Base-by-base conservation (phyloP, 169 alveolate species). In the Plasmodium coatneyi region DNA sequence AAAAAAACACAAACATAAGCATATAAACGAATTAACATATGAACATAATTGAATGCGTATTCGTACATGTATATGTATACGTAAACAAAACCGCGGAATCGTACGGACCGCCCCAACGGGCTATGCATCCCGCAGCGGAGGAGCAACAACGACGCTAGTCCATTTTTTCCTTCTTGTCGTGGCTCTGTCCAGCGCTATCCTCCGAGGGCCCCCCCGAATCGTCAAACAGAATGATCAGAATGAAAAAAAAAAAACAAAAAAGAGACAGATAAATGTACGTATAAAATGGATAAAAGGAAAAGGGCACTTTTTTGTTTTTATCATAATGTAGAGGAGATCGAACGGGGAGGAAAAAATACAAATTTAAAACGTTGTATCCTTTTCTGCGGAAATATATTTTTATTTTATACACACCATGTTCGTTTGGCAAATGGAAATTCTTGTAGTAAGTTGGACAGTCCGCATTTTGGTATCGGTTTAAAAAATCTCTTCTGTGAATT, bases 351-450 rank as follows among this genome's bases (percentile, higher is more conserved):
- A 82, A 91, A 22, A 71, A 91, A 41, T 80, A 71, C 80, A 91
- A 80, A 49, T 91, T 71, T 82, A 91, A 91, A 36, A 91, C 74
- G 14, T 91, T 91, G 71, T 91, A 91, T 5, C 95, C 95, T 25
- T 91, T 91, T 71, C 84, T 80, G 30, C 71, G 78, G 41, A 80
- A 91, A 39, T 81, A 91, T 43, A 91, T 91, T 36, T 81, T 90
- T n/a, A 91, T 71, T 91, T 80, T 91, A 81, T 91, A 91, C 34
- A 91, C 71, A 7, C 95, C 95, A 71, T 91, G 92, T 32, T 91
- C 80, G 7, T 19, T 66, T 16, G 95, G 95, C 41, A 91, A 32
- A 32, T 80, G 49, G 16, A 80, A 66, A 32, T 66, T 70, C 81
- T 41, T 81, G 39, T 70, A 91, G 30, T 91, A 91, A 5, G 95